Evolutionary conservation across 78 protist genomes (phyloP).

Genomic region (Andalucia godoyi): DNA sequence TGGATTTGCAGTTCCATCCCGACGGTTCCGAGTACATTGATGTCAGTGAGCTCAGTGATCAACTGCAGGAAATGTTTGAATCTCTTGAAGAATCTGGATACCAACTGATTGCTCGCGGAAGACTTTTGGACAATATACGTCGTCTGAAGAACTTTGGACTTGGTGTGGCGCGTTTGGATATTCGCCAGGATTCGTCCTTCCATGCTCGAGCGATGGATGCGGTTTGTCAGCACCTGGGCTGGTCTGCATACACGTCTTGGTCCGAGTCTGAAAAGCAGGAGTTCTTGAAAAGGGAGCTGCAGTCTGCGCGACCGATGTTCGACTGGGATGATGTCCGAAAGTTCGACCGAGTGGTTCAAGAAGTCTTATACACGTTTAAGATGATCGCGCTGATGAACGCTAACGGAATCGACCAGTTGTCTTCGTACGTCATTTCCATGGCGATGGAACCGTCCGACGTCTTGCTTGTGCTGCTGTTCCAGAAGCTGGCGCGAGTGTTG

Average conservation of each 20-base stretch:
- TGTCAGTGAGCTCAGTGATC: too few relatives aligned
- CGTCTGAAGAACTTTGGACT: conserved; percentile 50
- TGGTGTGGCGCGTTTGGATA: conserved; percentile 24
- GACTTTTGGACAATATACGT: conserved; percentile 40
- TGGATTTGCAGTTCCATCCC: too few relatives aligned
- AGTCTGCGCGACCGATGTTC: conserved; percentile 10
- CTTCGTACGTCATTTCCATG: conserved; percentile 63
- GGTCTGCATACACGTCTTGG: conserved; percentile 31
- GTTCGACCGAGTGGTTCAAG: too few relatives aligned
- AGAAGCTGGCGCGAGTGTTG: conserved; percentile 21
- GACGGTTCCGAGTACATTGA: too few relatives aligned
- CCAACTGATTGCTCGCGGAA: conserved; percentile 34
- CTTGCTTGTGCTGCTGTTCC: conserved; percentile 49
- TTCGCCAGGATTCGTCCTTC: conserved; percentile 46
- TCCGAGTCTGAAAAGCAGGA: conserved; percentile 13
- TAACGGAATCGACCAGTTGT: conserved; percentile 31
- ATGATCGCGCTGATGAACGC: conserved; percentile 16
- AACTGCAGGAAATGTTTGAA: too few relatives aligned
- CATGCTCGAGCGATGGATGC: conserved; percentile 44
- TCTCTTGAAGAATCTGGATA: conserved; percentile 36
- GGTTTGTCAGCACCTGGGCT: conserved; percentile 35
- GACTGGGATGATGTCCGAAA: too few relatives aligned
- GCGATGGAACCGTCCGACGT: conserved; percentile 41
- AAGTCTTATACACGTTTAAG: conserved; percentile 32
- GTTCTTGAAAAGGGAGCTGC: conserved; percentile 16